Evolutionary conservation across 352 stramenopile genomes (phyloP).

Genomic region (Aphanomyces cochlioides): DNA sequence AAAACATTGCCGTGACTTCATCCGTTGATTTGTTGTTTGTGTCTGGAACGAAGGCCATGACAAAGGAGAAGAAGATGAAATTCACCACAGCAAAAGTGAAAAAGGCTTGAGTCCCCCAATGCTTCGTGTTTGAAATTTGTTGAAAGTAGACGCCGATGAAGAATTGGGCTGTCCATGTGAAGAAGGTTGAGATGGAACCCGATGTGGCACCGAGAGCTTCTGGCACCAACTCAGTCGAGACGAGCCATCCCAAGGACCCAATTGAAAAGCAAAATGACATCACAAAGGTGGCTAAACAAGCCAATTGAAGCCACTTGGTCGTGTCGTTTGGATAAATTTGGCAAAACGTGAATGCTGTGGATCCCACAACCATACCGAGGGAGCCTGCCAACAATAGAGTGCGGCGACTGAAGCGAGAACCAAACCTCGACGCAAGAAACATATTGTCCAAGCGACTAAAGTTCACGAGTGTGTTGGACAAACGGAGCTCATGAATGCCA

Average conservation of each 20-base stretch:
- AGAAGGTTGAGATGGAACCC: conserved; percentile 44
- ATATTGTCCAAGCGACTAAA: conserved; percentile 15
- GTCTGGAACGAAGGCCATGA: conserved; percentile 39
- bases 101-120: conserved; percentile 37
- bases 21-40: conserved; percentile 45
- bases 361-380: not conserved
- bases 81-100: conserved; percentile 41
- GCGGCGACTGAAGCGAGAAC: conserved; percentile 3
- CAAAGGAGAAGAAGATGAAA: conserved; percentile 38
- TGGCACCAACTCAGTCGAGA: conserved; percentile 52
- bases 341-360: conserved; percentile 23
- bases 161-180: conserved; percentile 55
- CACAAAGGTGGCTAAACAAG: conserved; percentile 35
- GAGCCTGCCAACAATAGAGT: conserved; percentile 32
- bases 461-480: conserved; percentile 28
- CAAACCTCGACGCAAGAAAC: not conserved
- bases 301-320: conserved; percentile 33
- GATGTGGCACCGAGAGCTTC: conserved; percentile 46
- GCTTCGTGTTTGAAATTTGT: conserved; percentile 37
- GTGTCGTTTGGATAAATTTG: conserved; percentile 31
- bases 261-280: conserved; percentile 37
- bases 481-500: conserved; percentile 17
- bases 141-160: conserved; percentile 54
- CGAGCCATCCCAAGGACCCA: conserved; percentile 47
- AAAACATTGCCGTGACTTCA: conserved; percentile 5